phyloP scores from a whole-genome alignment of 2,329 filamentous ascomycete genomes.

The Parastagonospora avenae region DNA sequence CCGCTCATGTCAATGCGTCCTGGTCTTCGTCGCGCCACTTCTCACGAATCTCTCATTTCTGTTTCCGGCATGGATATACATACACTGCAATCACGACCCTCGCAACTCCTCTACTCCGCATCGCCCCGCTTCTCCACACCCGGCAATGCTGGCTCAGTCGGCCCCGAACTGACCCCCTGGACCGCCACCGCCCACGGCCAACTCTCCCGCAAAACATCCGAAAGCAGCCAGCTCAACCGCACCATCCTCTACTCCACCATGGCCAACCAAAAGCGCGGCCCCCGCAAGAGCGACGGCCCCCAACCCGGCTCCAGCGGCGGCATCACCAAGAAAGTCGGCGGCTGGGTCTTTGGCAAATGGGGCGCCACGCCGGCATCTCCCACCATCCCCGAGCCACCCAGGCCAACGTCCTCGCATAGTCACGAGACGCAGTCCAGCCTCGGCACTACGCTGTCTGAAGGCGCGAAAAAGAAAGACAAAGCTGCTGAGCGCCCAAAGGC shows the following conservation, averaged over 20 bases:
- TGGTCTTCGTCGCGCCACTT: conserved; percentile 68
- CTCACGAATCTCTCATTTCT: conserved; percentile 89
- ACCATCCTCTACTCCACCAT: conserved; percentile 50
- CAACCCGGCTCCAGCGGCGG: conserved; percentile 22
- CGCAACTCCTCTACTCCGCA: conserved; percentile 67
- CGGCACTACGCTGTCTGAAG: conserved; percentile 12
- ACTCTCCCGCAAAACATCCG: conserved; percentile 53
- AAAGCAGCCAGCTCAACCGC: conserved; percentile 62
- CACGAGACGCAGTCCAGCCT: conserved; percentile 27
- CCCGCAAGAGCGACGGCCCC: conserved; percentile 21
- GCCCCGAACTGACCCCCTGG: conserved; percentile 51
- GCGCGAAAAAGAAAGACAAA: conserved; percentile 17
- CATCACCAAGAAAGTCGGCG: conserved; percentile 63
- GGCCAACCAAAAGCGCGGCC: conserved; percentile 31
- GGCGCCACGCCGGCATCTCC: conserved; percentile 58
- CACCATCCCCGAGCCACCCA: conserved; percentile 25
- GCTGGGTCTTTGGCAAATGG: conserved; percentile 70
- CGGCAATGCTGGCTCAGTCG: conserved; percentile 50
- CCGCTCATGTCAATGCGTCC: conserved; percentile 42
- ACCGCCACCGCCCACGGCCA: conserved; percentile 56
- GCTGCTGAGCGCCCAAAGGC: conserved; percentile 1
- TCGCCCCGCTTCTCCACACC: conserved; percentile 57
- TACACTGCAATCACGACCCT: conserved; percentile 74
- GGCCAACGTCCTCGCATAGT: conserved; percentile 24
- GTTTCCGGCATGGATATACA: conserved; percentile 89